Evolutionary conservation across 805 yeast genomes (phyloP).

Genomic region (Kodamaea leandrae): DNA sequence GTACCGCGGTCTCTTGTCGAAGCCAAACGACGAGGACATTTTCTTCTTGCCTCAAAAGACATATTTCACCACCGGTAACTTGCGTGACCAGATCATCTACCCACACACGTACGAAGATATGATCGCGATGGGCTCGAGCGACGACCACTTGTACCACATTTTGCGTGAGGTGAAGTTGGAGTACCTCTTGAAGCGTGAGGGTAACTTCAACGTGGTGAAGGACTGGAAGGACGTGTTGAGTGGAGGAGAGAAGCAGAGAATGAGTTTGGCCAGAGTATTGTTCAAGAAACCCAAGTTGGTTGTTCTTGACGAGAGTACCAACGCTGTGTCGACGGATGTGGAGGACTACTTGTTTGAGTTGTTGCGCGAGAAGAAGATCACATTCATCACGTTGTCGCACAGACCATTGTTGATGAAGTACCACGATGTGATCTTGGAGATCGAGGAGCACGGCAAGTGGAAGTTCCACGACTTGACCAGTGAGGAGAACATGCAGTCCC

Average conservation of each 20-base stretch:
- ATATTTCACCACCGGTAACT: conserved; percentile 77
- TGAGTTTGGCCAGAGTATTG: conserved; percentile 81
- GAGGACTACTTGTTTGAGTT: conserved; percentile 83
- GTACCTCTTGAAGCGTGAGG: conserved; percentile 69
- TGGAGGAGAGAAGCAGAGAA: conserved; percentile 95
- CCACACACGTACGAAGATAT: conserved; percentile 79
- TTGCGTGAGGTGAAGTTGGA: conserved; percentile 76
- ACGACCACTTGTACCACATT: conserved; percentile 63
- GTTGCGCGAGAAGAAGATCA: conserved; percentile 65
- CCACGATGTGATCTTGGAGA: conserved; percentile 72
- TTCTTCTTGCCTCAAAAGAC: conserved; percentile 83
- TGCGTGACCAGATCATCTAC: conserved; percentile 88
- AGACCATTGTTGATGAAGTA: conserved; percentile 81
- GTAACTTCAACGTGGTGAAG: conserved; percentile 50
- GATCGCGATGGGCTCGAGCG: conserved; percentile 67
- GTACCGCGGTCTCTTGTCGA: conserved; percentile 76
- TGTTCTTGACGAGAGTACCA: conserved; percentile 88
- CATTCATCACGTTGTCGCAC: conserved; percentile 79
- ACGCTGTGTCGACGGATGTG: conserved; percentile 85
- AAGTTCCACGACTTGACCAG: conserved; percentile 60
- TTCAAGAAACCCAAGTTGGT: conserved; percentile 80
- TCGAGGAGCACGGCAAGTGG: conserved; percentile 48
- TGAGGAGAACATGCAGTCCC: conserved; percentile 60
- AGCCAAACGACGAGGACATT: conserved; percentile 67
- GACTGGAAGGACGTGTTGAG: conserved; percentile 91